Evolutionary conservation across 768 basidiomycete genomes (phyloP), one percentile per base, ranked within the genome.

Genomic region (Ramaria sp.): DNA sequence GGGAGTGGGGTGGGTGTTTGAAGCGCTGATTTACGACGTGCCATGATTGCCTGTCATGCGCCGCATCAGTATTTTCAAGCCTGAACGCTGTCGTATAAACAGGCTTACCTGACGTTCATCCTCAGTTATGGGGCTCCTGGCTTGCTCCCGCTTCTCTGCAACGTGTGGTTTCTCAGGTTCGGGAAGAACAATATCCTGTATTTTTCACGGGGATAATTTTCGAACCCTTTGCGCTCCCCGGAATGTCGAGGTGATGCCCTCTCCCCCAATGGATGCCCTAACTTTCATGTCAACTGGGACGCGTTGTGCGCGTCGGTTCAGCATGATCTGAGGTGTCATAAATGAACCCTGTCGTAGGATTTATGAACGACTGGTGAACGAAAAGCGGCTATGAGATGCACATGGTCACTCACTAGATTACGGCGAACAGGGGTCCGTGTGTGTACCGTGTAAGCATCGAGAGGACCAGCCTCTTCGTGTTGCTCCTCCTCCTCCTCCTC

Each of bases 21-120:
- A 39, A 84, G 64, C 0, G 83, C 84, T 54, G 82, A 84, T 10
- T 77, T 73, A 24, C 84, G 69, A 9, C 84, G 76, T 53, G 83
- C 83, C 60, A 78, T 76, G 42, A 86, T 85, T 0, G 81, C 83
- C 75, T 79, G 55, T 30, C 39, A n/a, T 39, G 34, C 7, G 24
- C 20, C 20, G 12, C 7, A 15, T 51, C 10, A 11, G 20, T 34
- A 7, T 37, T 37, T 22, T 22, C 4, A 34, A 11, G 15, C 33
- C 30, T 9, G 30, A 12, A 31, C 50, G 9, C 19, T 4, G 10
- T n/a, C 10, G 13, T 11, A 48, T 22, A 24, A 1, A 55, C 42
- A 24, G 24, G 22, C 6, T 52, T 45, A 65, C 54, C 51, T 59
- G 59, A 17, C 52, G 61, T 41, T 63, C 63, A 39, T 63, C 63